phyloP scores from a whole-genome alignment of 768 basidiomycete genomes.

The Macrolepiota dolichaula region DNA sequence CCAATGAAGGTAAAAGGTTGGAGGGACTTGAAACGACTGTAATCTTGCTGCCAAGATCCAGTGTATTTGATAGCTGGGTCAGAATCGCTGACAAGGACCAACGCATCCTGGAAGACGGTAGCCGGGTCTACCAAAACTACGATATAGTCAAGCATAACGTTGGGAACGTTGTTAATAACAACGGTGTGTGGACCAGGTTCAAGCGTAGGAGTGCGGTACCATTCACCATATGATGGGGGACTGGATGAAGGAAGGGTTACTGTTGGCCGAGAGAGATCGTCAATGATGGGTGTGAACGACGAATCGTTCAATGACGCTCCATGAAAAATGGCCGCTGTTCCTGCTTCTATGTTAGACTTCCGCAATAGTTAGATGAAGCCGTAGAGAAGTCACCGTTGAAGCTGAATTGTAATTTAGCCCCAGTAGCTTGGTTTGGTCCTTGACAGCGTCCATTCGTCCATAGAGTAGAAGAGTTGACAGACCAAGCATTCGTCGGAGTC shows the following conservation, averaged over 20 bases:
- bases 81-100: conserved; percentile 23
- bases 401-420: neutral
- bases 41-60: conserved; percentile 17
- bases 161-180: conserved; percentile 18
- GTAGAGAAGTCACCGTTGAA: neutral
- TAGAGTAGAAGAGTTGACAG: conserved; percentile 3
- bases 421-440: neutral
- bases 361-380: neutral
- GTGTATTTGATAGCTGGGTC: conserved; percentile 18
- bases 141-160: conserved; percentile 21
- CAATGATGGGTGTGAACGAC: neutral
- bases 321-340: conserved; percentile 2
- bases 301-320: conserved; percentile 5
- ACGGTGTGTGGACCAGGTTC: conserved; percentile 23
- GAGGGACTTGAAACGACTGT: neutral
- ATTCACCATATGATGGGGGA: conserved; percentile 11
- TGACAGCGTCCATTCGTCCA: conserved; percentile 3
- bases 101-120: conserved; percentile 18
- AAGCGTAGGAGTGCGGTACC: conserved; percentile 24
- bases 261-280: neutral
- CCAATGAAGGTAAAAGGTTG: conserved; percentile 15
- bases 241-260: neutral
- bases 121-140: conserved; percentile 20
- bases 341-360: neutral
- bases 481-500: conserved; percentile 2